Conservation (phyloP, 169 alveolate species). For the Cryptosporidium felis region DNA sequence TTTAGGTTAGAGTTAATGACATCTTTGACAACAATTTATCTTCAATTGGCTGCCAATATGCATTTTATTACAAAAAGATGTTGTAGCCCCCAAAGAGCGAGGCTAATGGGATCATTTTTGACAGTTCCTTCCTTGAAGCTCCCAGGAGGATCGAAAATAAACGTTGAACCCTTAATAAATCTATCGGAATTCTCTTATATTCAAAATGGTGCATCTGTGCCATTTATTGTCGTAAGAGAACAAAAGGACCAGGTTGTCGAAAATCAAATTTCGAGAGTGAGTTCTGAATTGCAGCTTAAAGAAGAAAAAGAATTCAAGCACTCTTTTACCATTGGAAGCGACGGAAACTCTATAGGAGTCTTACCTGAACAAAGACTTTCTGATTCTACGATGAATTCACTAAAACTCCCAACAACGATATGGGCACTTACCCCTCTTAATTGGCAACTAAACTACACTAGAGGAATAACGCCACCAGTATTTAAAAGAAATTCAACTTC, state of each 20-base stretch:
- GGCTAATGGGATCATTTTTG: constrained; percentile 34
- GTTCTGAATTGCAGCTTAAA: constrained; percentile 43
- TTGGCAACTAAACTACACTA: constrained; percentile 58
- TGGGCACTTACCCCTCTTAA: constrained; percentile 64
- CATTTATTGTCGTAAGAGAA: constrained; percentile 56
- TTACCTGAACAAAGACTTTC: constrained; percentile 36
- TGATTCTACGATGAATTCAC: constrained; percentile 4
- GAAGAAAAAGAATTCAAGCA: constrained; percentile 32
- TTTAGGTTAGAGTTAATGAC: constrained; percentile 21
- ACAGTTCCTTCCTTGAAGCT: constrained; percentile 11
- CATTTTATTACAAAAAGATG: constrained; percentile 48
- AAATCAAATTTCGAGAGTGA: background rate
- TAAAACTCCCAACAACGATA: constrained; percentile 31
- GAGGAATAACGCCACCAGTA: constrained; percentile 67
- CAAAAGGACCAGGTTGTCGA: background rate
- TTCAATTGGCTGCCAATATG: constrained; percentile 69
- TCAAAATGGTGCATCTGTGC: constrained; percentile 64
- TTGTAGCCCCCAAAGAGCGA: constrained; percentile 50
- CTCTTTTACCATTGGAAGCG: constrained; percentile 26
- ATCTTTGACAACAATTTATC: constrained; percentile 5
- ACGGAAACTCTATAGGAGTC: constrained; percentile 34
- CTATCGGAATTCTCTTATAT: background rate
- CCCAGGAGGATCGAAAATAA: constrained; percentile 57
- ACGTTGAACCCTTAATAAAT: constrained; percentile 52
- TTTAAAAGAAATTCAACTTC: constrained; percentile 23